phyloP scores from a whole-genome alignment of 805 yeast genomes.

The Kuraishia hungarica region DNA sequence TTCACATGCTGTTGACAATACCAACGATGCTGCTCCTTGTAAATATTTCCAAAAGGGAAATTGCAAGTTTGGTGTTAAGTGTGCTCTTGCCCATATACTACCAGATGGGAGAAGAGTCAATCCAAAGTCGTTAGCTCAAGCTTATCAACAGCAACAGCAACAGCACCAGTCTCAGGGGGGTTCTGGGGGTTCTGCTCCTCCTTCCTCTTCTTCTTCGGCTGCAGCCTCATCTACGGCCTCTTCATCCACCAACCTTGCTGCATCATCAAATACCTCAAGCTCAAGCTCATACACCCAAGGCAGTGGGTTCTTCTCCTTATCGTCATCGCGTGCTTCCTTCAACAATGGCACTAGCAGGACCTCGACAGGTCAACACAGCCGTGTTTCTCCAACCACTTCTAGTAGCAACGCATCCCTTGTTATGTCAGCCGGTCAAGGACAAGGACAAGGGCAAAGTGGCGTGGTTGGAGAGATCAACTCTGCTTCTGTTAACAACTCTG shows the following conservation, averaged over 20 bases:
- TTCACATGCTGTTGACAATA: conserved; percentile 62
- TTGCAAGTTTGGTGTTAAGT: conserved; percentile 89
- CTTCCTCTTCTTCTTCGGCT: background rate
- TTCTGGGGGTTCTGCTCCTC: background rate
- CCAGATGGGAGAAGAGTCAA: conserved; percentile 86
- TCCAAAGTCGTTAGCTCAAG: conserved; percentile 30
- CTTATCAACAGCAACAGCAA: conserved; percentile 13
- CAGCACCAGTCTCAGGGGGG: conserved; percentile 2
- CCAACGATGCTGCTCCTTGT: conserved; percentile 59
- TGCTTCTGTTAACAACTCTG: background rate
- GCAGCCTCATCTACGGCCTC: background rate
- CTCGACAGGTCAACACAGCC: background rate
- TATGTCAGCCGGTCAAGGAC: background rate
- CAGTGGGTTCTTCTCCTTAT: background rate
- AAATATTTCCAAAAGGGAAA: conserved; percentile 95
- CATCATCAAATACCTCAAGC: background rate
- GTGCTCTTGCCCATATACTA: conserved; percentile 86
- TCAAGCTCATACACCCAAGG: background rate
- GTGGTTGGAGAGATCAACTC: background rate
- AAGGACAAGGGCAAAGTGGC: background rate
- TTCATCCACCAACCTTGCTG: background rate
- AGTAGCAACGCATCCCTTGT: background rate
- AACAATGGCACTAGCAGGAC: background rate
- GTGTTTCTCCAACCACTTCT: background rate
- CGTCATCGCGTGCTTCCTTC: background rate